Evolutionary conservation across 225 moss, liverwort and hornwort genomes (phyloP), one percentile per base, ranked within the genome.

Genomic region (Physcomitrium patens): DNA sequence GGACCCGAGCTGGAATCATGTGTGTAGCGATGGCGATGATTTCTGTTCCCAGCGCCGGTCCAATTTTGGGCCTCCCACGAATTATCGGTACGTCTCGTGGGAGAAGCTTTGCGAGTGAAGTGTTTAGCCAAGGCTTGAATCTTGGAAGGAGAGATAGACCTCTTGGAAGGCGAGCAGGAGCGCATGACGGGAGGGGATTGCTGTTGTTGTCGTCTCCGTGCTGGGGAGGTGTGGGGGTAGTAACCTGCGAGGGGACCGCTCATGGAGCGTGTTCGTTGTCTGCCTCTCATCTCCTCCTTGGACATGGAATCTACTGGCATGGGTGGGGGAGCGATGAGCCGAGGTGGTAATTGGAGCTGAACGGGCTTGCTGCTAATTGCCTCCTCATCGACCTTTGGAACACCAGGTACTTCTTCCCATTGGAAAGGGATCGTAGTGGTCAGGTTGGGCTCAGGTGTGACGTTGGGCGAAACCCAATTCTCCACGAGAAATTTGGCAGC

Each of bases 401-500:
- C 81, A 9, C 87, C 87, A 2, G 87, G 87, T 3, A 76, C 84
- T 66, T 79, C 84, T 59, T 87, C 87, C 87, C 87, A 87, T 31
- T 78, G 73, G 44, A 87, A 87, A 4, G 84, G 84, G 13, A 84
- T 78, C 6, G 60, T 69, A 0, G 80, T 74, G 37, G 78, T 78
- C 3, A 75, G 65, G 9, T 82, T 78, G 1, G 69, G 69, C 22
- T 78, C 78, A 8, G 82, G 78, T 0, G 82, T 82, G 26, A 70
- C 78, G 31, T 78, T 78, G 2, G 85, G 85, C 16, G 85, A 85
- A 3, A 81, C 71, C 72, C 79, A 85, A 60, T 76, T 85, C 73
- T 85, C 85, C 5, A 85, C 85, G 11, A 85, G 71, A 62, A 85
- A 85, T 19, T 85, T 85, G 7, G 85, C 85, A n/a, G 85, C 85